A percentile compares a stretch with the other conserved stretches of the same genome.
Evolutionary conservation across 2,329 filamentous ascomycete species (phyloP).

Genomic region (Hypoxylon sp.): DNA sequence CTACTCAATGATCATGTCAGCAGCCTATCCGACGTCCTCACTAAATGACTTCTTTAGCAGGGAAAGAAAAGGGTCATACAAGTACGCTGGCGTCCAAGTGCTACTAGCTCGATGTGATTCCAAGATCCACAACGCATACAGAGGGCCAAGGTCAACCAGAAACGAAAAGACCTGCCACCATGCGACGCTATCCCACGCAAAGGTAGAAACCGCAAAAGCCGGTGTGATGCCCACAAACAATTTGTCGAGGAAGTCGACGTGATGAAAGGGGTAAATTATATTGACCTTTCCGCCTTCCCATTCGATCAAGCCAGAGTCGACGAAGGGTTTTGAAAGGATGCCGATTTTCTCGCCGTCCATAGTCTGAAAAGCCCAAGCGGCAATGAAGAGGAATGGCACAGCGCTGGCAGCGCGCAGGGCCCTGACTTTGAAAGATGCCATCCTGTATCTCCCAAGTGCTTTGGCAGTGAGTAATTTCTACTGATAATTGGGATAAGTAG

Average conservation of each 20-base stretch:
- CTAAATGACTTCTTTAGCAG: neutral
- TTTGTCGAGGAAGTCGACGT: slow-evolving; percentile 34
- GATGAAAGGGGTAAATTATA: slow-evolving; percentile 43
- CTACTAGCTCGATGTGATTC: slow-evolving; percentile 42
- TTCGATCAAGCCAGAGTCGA: slow-evolving; percentile 40
- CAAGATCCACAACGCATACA: slow-evolving; percentile 48
- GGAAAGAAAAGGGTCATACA: slow-evolving; percentile 36
- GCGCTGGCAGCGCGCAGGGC: slow-evolving; percentile 26
- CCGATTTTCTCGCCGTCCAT: slow-evolving; percentile 41
- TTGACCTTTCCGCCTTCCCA: slow-evolving; percentile 43
- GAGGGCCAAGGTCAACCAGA: slow-evolving; percentile 46
- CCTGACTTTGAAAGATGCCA: slow-evolving; percentile 16
- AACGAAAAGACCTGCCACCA: slow-evolving; percentile 50
- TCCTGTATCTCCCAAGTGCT: neutral
- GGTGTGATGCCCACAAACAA: slow-evolving; percentile 41
- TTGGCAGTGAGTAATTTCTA: neutral
- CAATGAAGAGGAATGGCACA: slow-evolving; percentile 38
- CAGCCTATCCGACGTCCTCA: neutral
- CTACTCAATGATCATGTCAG: slow-evolving; percentile 20
- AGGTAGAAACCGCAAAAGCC: slow-evolving; percentile 41
- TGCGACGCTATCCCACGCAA: slow-evolving; percentile 42
- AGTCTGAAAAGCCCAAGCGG: slow-evolving; percentile 27
- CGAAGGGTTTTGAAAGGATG: slow-evolving; percentile 27
- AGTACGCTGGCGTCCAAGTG: slow-evolving; percentile 40
- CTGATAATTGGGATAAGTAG: neutral